Evolutionary conservation across 1,284 basidiomycete species (phyloP).

Genomic region (Puccinia coronata): DNA sequence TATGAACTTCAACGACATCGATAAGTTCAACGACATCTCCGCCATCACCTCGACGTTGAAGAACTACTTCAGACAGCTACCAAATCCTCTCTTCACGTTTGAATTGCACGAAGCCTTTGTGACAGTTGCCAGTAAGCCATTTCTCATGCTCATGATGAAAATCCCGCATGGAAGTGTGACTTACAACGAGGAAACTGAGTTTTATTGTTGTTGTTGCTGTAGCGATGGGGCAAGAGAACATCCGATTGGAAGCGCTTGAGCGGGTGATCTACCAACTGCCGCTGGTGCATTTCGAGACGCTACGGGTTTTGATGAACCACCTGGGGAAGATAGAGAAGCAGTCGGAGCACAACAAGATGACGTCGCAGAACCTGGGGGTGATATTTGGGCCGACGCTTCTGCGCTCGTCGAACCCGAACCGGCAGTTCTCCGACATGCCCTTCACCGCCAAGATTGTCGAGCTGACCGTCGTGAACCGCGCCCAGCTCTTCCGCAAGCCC

Average conservation of each 20-base stretch:
- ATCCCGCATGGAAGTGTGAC: background rate
- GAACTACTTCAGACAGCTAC: slow-evolving; percentile 89
- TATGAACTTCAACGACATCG: slow-evolving; percentile 82
- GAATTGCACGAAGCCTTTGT: slow-evolving; percentile 83
- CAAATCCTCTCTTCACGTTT: slow-evolving; percentile 85
- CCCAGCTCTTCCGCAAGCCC: slow-evolving; percentile 4
- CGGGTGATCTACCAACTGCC: slow-evolving; percentile 79
- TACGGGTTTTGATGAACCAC: slow-evolving; percentile 81
- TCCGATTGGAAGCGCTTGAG: slow-evolving; percentile 68
- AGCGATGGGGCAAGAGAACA: slow-evolving; percentile 65
- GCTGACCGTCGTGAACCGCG: slow-evolving; percentile 15
- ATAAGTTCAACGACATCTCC: slow-evolving; percentile 94
- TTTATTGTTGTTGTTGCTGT: slow-evolving; percentile 60
- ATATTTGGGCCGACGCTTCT: slow-evolving; percentile 77
- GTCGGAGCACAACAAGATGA: slow-evolving; percentile 81
- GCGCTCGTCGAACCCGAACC: slow-evolving; percentile 19
- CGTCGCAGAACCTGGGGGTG: slow-evolving; percentile 93
- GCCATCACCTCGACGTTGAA: slow-evolving; percentile 96
- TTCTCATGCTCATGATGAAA: background rate
- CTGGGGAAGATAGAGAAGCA: slow-evolving; percentile 63
- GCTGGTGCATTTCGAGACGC: slow-evolving; percentile 79
- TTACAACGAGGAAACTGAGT: background rate
- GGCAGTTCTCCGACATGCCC: slow-evolving; percentile 46
- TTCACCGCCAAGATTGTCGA: slow-evolving; percentile 42
- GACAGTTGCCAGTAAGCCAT: slow-evolving; percentile 33